Percentiles rank a stretch among this genome's conserved stretches.
Conservation (phyloP, 2,329 filamentous ascomycete genomes). For the Alternaria brassicae region DNA sequence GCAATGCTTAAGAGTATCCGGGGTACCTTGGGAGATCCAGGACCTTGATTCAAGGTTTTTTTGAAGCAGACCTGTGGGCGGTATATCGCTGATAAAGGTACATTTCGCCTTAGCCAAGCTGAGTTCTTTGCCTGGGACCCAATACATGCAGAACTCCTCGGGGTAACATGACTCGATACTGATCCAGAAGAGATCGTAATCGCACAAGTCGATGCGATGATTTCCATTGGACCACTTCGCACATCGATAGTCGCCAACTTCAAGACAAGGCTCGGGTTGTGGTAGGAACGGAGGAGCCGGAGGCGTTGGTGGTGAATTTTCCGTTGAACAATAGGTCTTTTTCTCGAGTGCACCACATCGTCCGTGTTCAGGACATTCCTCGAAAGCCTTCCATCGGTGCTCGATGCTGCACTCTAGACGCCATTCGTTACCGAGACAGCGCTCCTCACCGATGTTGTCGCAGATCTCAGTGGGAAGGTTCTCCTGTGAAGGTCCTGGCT, state of each 20-base stretch:
- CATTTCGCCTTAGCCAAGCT: not conserved
- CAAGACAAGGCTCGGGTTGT: not conserved
- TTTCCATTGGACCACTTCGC: not conserved
- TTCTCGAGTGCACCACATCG: not conserved
- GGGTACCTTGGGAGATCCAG: not conserved
- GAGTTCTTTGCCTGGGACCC: not conserved
- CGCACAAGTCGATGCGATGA: not conserved
- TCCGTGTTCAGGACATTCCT: not conserved
- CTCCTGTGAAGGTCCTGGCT: not conserved
- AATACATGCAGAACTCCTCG: not conserved
- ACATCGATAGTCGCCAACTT: not conserved
- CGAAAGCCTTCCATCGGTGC: not conserved
- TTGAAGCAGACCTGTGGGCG: not conserved
- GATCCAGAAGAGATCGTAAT: not conserved
- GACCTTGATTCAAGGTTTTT: not conserved
- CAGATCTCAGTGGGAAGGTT: not conserved
- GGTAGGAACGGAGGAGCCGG: not conserved
- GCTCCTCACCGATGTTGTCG: not conserved
- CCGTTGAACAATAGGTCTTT: not conserved
- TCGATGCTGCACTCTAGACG: not conserved
- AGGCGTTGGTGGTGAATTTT: not conserved
- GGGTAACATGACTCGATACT: not conserved
- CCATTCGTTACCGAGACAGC: not conserved
- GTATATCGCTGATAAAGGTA: not conserved
- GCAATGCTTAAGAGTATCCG: not conserved